Evolutionary conservation across 1,139 yeast genomes (phyloP).

Genomic region (Yamadazyma spencermartinsiae): DNA sequence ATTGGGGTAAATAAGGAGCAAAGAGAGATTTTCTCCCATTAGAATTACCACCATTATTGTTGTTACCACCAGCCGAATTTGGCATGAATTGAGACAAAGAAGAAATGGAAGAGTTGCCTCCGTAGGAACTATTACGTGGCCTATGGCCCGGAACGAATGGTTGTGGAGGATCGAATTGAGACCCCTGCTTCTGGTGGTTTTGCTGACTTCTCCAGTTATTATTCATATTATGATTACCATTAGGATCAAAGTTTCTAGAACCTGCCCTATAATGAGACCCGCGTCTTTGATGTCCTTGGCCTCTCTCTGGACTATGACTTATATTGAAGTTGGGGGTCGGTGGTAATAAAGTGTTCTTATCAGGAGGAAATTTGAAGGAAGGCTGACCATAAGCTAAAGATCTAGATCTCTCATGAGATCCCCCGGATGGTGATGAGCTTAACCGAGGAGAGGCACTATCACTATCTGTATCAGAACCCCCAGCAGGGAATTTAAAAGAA

Average conservation of each 20-base stretch:
- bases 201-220: constrained; percentile 62
- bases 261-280: constrained; percentile 57
- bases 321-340: constrained; percentile 47
- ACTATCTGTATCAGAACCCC: constrained; percentile 18
- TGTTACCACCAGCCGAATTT: constrained; percentile 21
- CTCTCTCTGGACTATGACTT: constrained; percentile 41
- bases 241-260: constrained; percentile 58
- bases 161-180: constrained; percentile 50
- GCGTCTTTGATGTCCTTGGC: constrained; percentile 35
- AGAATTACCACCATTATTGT: constrained; percentile 22
- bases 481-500: constrained; percentile 38
- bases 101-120: constrained; percentile 60
- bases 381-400: constrained; percentile 49
- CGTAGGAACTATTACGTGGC: constrained; percentile 65
- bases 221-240: constrained; percentile 44
- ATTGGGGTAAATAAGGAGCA: constrained; percentile 95
- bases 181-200: constrained; percentile 29
- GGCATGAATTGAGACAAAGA: constrained; percentile 50
- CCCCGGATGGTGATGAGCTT: constrained; percentile 20
- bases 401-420: constrained; percentile 32
- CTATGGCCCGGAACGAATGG: constrained; percentile 80
- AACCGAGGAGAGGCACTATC: constrained; percentile 15
- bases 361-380: constrained; percentile 46
- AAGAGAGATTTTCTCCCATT: constrained; percentile 79
- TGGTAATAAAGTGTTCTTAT: constrained; percentile 36